Conservation (phyloP, 2,329 filamentous ascomycete species). For the Aspergillus sp. region DNA sequence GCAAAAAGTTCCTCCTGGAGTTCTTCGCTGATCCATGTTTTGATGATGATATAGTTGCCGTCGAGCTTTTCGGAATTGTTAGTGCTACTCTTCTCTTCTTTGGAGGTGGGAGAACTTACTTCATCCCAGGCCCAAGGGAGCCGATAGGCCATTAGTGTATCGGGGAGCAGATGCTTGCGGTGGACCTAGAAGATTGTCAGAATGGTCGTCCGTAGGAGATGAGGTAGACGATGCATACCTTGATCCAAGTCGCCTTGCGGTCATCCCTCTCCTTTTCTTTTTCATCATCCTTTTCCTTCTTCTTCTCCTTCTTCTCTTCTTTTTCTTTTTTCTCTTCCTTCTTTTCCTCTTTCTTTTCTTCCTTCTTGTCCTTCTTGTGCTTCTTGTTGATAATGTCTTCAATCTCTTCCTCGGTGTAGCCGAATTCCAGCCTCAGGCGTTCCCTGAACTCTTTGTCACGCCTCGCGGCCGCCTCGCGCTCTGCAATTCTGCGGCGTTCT, state of each 20-base stretch:
- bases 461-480: conserved; percentile 40
- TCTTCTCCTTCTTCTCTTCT: conserved; percentile 36
- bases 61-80: conserved; percentile 49
- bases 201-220: conserved; percentile 15
- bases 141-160: conserved; percentile 51
- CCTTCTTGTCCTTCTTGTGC: conserved; percentile 36
- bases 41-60: conserved; percentile 72
- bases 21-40: conserved; percentile 71
- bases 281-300: conserved; percentile 39
- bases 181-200: conserved; percentile 42
- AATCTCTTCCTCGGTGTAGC: conserved; percentile 48
- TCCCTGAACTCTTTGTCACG: conserved; percentile 41
- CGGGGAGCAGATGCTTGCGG: conserved; percentile 50
- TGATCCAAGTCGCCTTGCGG: conserved; percentile 47
- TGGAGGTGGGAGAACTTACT: conserved; percentile 36
- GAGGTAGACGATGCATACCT: conserved; percentile 33
- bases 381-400: conserved; percentile 47
- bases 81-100: not conserved
- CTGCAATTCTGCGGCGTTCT: conserved; percentile 29
- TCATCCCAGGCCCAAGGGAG: conserved; percentile 54
- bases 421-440: conserved; percentile 45
- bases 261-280: conserved; percentile 30
- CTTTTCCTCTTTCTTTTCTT: conserved; percentile 34
- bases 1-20: conserved; percentile 74
- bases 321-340: conserved; percentile 43